These are phyloP conservation scores for Balansia obtecta DNA, from an alignment of 2,329 filamentous ascomycete species.

Conservation along the genomic window DNA sequence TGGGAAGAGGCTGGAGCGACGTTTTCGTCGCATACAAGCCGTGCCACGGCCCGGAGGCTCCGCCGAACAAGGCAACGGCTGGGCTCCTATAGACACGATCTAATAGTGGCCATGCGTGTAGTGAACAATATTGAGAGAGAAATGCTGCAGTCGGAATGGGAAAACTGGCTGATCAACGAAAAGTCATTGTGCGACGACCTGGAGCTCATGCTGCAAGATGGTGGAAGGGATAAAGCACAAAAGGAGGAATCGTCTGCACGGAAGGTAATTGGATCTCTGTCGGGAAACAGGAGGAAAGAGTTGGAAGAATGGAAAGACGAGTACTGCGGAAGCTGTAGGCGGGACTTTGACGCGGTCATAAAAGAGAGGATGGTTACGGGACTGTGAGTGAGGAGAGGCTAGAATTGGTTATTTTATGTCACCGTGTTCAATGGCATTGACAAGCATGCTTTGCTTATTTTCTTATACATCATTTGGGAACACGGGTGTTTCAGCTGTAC, in stretches of 20 bases:
- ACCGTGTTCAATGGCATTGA: background rate
- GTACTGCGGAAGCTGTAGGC: constrained; percentile 44
- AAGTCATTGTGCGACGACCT: constrained; percentile 59
- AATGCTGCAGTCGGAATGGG: constrained; percentile 79
- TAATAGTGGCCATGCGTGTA: constrained; percentile 80
- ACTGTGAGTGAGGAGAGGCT: constrained; percentile 5
- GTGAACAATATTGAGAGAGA: constrained; percentile 84
- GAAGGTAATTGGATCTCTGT: constrained; percentile 19
- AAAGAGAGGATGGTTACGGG: constrained; percentile 17
- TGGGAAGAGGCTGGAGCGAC: constrained; percentile 38
- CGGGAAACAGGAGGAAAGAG: constrained; percentile 20
- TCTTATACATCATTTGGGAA: background rate
- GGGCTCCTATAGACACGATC: constrained; percentile 74
- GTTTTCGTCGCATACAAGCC: constrained; percentile 35
- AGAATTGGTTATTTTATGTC: background rate
- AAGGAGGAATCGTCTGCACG: constrained; percentile 15
- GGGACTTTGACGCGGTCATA: constrained; percentile 26
- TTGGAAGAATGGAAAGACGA: constrained; percentile 37
- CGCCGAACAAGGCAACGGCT: constrained; percentile 72
- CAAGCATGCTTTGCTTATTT: background rate
- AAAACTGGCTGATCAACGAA: constrained; percentile 81
- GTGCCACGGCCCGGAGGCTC: constrained; percentile 50
- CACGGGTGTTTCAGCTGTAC: background rate
- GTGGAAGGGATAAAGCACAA: constrained; percentile 10
- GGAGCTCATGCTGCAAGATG: constrained; percentile 28